Percentiles rank a stretch among this genome's conserved stretches.
Conservation (phyloP, 768 basidiomycete species). For the Pleurotus sapidus region DNA sequence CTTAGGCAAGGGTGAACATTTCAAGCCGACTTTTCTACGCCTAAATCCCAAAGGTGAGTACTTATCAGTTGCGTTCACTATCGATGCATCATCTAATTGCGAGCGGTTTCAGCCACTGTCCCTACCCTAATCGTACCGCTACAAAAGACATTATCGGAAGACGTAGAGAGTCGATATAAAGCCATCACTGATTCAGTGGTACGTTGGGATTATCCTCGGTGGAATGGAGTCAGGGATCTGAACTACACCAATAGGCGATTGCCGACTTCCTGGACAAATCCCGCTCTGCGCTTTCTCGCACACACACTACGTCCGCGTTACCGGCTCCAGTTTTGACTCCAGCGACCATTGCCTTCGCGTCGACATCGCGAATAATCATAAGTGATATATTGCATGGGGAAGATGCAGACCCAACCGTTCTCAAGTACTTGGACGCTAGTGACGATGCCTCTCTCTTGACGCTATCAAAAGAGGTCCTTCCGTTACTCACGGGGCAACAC, state of each 20-base stretch:
- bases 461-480: slow-evolving; percentile 41
- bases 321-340: slow-evolving; percentile 78
- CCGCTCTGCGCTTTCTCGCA: slow-evolving; percentile 63
- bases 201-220: slow-evolving; percentile 2
- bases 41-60: slow-evolving; percentile 70
- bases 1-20: slow-evolving; percentile 73
- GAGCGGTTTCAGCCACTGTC: slow-evolving; percentile 53
- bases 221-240: not conserved
- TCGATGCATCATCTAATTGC: not conserved
- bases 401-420: slow-evolving; percentile 57
- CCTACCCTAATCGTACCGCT: slow-evolving; percentile 87
- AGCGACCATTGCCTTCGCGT: slow-evolving; percentile 71
- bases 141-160: slow-evolving; percentile 63
- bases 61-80: not conserved
- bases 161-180: slow-evolving; percentile 77
- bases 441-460: slow-evolving; percentile 46
- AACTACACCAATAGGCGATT: slow-evolving; percentile 47
- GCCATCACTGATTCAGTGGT: slow-evolving; percentile 77
- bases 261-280: slow-evolving; percentile 84
- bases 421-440: slow-evolving; percentile 59
- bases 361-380: slow-evolving; percentile 50
- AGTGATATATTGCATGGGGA: slow-evolving; percentile 61
- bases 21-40: slow-evolving; percentile 68
- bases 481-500: slow-evolving; percentile 43
- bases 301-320: slow-evolving; percentile 65